Evolutionary conservation across 106 monocot species (phyloP).

Genomic region (Alisma plantagoaquatica): DNA sequence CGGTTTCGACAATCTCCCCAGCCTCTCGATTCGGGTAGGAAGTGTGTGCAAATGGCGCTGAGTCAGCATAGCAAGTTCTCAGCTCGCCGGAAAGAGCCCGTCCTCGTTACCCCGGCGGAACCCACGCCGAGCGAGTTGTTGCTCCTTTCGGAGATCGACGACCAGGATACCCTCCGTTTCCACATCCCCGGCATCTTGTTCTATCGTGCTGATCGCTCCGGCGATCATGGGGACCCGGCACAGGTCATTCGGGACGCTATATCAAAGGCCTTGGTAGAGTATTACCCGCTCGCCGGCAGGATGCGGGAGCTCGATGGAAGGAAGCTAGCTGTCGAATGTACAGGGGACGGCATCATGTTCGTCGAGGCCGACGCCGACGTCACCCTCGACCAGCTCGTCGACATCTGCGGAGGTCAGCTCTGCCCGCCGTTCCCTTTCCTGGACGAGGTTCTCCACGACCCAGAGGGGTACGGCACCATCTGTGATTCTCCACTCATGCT

Average conservation of each 20-base stretch:
- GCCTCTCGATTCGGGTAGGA: too few relatives aligned
- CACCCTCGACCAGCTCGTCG: too few relatives aligned
- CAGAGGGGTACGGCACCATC: constrained; percentile 12
- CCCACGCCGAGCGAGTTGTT: not conserved
- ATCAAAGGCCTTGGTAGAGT: constrained; percentile 27
- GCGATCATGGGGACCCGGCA: constrained; percentile 17
- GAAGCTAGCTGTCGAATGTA: constrained; percentile 41
- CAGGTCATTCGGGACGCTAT: constrained; percentile 20
- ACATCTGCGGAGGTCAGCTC: too few relatives aligned
- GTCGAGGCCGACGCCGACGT: too few relatives aligned
- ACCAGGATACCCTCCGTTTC: too few relatives aligned
- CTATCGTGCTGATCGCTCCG: constrained; percentile 4
- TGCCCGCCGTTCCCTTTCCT: constrained; percentile 28
- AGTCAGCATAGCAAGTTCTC: too few relatives aligned
- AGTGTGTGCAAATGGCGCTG: too few relatives aligned
- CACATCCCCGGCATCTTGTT: too few relatives aligned
- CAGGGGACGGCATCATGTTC: constrained; percentile 33
- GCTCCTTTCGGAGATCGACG: too few relatives aligned
- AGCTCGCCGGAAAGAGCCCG: too few relatives aligned
- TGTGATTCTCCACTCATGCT: constrained; percentile 17
- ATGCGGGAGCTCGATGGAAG: constrained; percentile 7
- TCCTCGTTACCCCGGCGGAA: not conserved
- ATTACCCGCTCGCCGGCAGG: constrained; percentile 41
- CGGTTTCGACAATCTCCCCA: too few relatives aligned
- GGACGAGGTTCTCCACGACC: constrained; percentile 20